Evolutionary conservation across 495 filamentous ascomycete species (phyloP).

Genomic region (Recurvomyces mirabilis): DNA sequence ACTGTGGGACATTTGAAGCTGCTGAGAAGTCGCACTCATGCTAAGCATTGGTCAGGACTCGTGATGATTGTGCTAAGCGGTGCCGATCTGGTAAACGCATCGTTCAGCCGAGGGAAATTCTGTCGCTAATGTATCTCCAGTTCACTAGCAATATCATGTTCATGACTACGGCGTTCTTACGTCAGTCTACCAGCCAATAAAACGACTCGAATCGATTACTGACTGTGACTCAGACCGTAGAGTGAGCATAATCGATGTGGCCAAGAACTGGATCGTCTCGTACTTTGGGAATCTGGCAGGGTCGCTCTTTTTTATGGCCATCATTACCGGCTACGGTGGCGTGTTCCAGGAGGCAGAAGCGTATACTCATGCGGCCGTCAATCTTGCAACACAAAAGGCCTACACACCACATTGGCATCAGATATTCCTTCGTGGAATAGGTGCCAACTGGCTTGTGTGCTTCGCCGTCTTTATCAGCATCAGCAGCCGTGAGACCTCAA

Average conservation of each 20-base stretch:
- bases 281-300: conserved; percentile 52
- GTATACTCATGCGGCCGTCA: conserved; percentile 39
- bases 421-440: conserved; percentile 50
- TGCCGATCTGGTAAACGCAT: too few relatives aligned
- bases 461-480: conserved; percentile 47
- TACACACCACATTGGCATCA: conserved; percentile 45
- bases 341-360: conserved; percentile 41
- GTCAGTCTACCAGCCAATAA: not conserved
- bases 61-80: conserved; percentile 48
- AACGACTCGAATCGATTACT: not conserved
- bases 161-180: conserved; percentile 3
- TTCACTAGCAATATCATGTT: conserved; percentile 52
- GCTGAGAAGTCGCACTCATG: not conserved
- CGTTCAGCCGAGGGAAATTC: too few relatives aligned
- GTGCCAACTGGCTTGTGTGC: conserved; percentile 54
- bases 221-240: conserved; percentile 25
- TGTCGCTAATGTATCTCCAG: too few relatives aligned
- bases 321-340: conserved; percentile 51
- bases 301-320: conserved; percentile 45
- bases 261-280: conserved; percentile 44
- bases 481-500: conserved; percentile 43
- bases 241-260: conserved; percentile 38
- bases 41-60: conserved; percentile 21
- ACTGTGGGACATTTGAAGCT: not conserved
- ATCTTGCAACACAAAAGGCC: conserved; percentile 43